Evolutionary conservation across 805 yeast genomes (phyloP).

Genomic region (Dipodascus geniculatus): DNA sequence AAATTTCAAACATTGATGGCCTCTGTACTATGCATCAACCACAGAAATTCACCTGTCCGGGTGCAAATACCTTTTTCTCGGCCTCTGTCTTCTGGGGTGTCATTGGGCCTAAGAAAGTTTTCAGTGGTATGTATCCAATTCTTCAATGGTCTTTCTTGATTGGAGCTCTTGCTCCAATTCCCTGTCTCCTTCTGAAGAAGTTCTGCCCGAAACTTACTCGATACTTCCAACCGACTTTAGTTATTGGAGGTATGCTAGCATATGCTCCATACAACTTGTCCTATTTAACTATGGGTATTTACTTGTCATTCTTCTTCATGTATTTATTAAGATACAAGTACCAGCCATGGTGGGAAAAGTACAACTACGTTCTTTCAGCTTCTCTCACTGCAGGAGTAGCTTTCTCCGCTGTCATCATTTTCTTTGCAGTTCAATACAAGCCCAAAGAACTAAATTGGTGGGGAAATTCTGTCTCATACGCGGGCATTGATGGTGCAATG

Average conservation of each 20-base stretch:
- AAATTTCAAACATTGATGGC: slow-evolving; percentile 22
- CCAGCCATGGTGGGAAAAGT: slow-evolving; percentile 41
- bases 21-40: slow-evolving; percentile 21
- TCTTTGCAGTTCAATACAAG: slow-evolving; percentile 31
- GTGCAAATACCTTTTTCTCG: slow-evolving; percentile 34
- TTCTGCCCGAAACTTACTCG: slow-evolving; percentile 9
- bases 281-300: slow-evolving; percentile 31
- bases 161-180: slow-evolving; percentile 28
- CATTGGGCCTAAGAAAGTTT: slow-evolving; percentile 36
- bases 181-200: slow-evolving; percentile 11
- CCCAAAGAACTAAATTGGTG: slow-evolving; percentile 32
- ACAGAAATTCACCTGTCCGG: slow-evolving; percentile 27
- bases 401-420: slow-evolving; percentile 33
- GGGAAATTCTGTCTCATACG: slow-evolving; percentile 32
- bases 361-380: slow-evolving; percentile 37
- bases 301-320: slow-evolving; percentile 33
- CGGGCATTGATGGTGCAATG: slow-evolving; percentile 12
- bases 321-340: slow-evolving; percentile 32
- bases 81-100: slow-evolving; percentile 35
- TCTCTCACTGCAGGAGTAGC: slow-evolving; percentile 40
- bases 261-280: slow-evolving; percentile 35
- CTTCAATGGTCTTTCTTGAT: slow-evolving; percentile 36
- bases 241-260: slow-evolving; percentile 34
- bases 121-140: slow-evolving; percentile 34
- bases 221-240: slow-evolving; percentile 34